Percentiles rank a stretch among this genome's conserved stretches.
phyloP scores from a whole-genome alignment of 2,329 filamentous ascomycete species.

The Huntiella bhutanensis region DNA sequence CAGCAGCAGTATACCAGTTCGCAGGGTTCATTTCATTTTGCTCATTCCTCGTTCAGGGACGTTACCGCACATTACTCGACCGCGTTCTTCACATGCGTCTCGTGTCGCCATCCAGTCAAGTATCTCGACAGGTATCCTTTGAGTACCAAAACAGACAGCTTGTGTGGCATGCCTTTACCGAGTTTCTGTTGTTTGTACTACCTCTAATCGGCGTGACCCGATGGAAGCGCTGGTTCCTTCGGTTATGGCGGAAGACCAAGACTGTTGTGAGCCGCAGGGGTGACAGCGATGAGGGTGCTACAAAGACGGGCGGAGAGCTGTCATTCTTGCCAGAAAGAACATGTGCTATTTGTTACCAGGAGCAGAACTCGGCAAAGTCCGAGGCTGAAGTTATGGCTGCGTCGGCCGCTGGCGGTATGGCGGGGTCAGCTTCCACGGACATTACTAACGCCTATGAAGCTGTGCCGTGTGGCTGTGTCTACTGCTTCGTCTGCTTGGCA shows the following conservation, averaged over 20 bases:
- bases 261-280: conserved; percentile 29
- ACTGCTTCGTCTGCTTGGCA: conserved; percentile 92
- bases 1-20: conserved; percentile 59
- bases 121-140: conserved; percentile 82
- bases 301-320: conserved; percentile 43
- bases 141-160: conserved; percentile 95
- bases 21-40: conserved; percentile 74
- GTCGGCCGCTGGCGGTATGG: conserved; percentile 52
- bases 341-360: conserved; percentile 91
- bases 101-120: conserved; percentile 65
- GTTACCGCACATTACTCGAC: conserved; percentile 81
- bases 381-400: conserved; percentile 63
- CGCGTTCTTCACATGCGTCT: conserved; percentile 68
- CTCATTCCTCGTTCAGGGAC: conserved; percentile 75
- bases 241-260: conserved; percentile 69
- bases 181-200: conserved; percentile 93
- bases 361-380: conserved; percentile 57
- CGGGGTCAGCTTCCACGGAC: conserved; percentile 78
- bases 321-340: conserved; percentile 80
- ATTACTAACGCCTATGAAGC: conserved; percentile 93
- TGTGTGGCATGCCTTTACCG: conserved; percentile 98
- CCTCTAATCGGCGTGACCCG: conserved; percentile 86
- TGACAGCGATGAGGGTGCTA: conserved; percentile 31
- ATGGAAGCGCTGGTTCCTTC: conserved; percentile 77
- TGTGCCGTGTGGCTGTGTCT: conserved; percentile 74